These are phyloP conservation scores for Solanum lignicaule DNA, from an alignment of 257 asterid genomes.

Conservation along the genomic window DNA sequence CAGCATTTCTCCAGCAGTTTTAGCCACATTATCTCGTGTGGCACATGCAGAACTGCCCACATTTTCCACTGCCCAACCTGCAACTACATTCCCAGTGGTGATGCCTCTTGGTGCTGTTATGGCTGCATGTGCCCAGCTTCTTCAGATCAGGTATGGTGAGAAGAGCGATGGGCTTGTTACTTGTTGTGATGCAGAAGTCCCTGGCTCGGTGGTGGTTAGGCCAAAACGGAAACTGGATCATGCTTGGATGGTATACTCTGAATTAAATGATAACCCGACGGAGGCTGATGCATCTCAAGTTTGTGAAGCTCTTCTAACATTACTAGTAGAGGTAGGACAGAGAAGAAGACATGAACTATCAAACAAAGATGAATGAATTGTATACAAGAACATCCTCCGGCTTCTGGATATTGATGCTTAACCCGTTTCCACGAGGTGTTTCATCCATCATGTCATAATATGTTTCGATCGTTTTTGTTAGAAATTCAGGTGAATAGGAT, in stretches of 20 bases:
- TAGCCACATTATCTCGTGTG: slow-evolving; percentile 82
- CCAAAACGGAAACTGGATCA: slow-evolving; percentile 86
- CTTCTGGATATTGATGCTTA: neutral
- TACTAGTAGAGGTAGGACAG: slow-evolving; percentile 67
- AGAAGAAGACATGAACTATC: slow-evolving; percentile 37
- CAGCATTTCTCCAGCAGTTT: slow-evolving; percentile 70
- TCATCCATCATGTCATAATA: neutral
- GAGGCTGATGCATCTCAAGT: slow-evolving; percentile 91
- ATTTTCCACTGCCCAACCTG: slow-evolving; percentile 40
- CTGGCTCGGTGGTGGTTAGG: slow-evolving; percentile 77
- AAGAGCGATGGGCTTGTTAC: slow-evolving; percentile 96
- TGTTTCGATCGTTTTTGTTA: neutral
- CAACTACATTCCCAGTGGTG: slow-evolving; percentile 67
- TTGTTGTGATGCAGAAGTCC: slow-evolving; percentile 94
- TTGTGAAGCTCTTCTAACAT: slow-evolving; percentile 76
- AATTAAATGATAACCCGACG: slow-evolving; percentile 51
- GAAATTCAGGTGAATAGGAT: neutral
- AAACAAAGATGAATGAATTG: slow-evolving; percentile 36
- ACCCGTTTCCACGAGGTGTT: neutral
- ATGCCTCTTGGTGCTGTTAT: slow-evolving; percentile 97
- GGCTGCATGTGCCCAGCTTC: slow-evolving; percentile 98
- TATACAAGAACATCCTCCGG: neutral
- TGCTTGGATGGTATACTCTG: slow-evolving; percentile 98
- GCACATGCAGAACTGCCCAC: slow-evolving; percentile 83
- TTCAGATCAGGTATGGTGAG: slow-evolving; percentile 81